phyloP scores from a whole-genome alignment of 2,329 filamentous ascomycete genomes.

The Cladosporium austrohemisphaericum region DNA sequence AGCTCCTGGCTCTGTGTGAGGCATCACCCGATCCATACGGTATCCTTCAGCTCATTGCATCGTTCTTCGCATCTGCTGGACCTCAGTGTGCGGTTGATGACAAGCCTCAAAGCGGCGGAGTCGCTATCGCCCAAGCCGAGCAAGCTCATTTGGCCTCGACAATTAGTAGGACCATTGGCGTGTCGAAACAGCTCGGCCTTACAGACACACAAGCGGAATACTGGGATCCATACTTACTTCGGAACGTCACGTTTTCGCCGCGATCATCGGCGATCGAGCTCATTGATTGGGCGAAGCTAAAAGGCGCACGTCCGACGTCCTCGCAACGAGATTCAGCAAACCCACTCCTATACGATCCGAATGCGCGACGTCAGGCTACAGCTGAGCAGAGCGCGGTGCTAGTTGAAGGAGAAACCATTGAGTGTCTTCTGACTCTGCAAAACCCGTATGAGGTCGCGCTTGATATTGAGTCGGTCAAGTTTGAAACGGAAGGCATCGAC shows the following conservation, averaged over 20 bases:
- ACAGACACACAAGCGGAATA: conserved; percentile 73
- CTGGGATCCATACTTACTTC: conserved; percentile 93
- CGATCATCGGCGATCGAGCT: conserved; percentile 1
- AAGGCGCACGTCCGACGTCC: conserved; percentile 3
- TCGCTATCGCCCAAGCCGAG: conserved; percentile 73
- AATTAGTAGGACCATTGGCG: conserved; percentile 74
- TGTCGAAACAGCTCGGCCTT: conserved; percentile 72
- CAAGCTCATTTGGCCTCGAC: conserved; percentile 81
- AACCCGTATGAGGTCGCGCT: conserved; percentile 94
- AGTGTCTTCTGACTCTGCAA: conserved; percentile 79
- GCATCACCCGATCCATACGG: conserved; percentile 87
- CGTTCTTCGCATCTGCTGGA: conserved; percentile 77
- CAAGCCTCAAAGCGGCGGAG: conserved; percentile 43
- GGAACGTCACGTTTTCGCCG: conserved; percentile 60
- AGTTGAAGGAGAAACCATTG: conserved; percentile 72
- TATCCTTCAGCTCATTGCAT: conserved; percentile 81
- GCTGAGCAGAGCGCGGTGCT: conserved; percentile 59
- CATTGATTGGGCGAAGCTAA: conserved; percentile 13
- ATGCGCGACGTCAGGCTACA: conserved; percentile 61
- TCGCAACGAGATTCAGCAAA: conserved; percentile 45
- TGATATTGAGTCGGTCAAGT: conserved; percentile 74
- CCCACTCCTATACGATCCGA: conserved; percentile 95
- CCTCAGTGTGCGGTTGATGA: conserved; percentile 42
- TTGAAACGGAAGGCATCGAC: conserved; percentile 69
- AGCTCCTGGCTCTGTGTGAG: conserved; percentile 92